A percentile compares a stretch with the other conserved stretches of the same genome.
Conservation (phyloP, 768 basidiomycete genomes). For the Auriscalpium microsporum region DNA sequence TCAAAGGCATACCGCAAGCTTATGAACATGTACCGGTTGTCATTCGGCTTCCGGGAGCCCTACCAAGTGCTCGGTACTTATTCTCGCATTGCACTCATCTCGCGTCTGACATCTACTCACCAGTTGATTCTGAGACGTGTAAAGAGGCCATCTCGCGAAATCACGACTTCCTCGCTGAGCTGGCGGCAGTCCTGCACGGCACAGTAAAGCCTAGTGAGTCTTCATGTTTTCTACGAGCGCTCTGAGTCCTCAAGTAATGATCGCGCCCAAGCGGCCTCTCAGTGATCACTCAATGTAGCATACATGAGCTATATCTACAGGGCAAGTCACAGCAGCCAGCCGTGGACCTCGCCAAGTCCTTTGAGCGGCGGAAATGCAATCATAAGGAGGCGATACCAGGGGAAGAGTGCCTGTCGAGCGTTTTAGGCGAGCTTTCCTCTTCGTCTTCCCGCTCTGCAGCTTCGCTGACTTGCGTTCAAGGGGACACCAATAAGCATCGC, state of each 20-base stretch:
- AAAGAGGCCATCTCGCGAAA: conserved; percentile 58
- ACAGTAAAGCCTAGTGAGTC: conserved; percentile 84
- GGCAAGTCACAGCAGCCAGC: conserved; percentile 65
- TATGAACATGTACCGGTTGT: conserved; percentile 81
- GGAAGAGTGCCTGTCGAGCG: conserved; percentile 71
- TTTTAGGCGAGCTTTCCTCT: conserved; percentile 55
- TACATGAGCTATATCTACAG: conserved; percentile 85
- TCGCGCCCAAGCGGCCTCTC: conserved; percentile 34
- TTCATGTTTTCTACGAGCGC: not conserved
- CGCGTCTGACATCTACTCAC: not conserved
- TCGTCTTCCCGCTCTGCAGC: not conserved
- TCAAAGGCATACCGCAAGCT: conserved; percentile 92
- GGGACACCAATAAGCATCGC: conserved; percentile 81
- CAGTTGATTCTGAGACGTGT: conserved; percentile 86
- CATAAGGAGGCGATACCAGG: conserved; percentile 82
- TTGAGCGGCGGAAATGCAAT: conserved; percentile 92
- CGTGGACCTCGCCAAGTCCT: conserved; percentile 85
- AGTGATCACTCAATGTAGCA: conserved; percentile 99
- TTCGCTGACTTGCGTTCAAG: conserved; percentile 27
- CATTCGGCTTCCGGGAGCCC: conserved; percentile 88
- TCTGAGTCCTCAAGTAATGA: not conserved
- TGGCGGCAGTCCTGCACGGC: conserved; percentile 75
- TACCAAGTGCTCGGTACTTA: conserved; percentile 70
- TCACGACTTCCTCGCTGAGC: conserved; percentile 68
- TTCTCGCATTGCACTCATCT: not conserved